Conservation (phyloP, 2,329 filamentous ascomycete species). For the Phaeosphaeria sp. region DNA sequence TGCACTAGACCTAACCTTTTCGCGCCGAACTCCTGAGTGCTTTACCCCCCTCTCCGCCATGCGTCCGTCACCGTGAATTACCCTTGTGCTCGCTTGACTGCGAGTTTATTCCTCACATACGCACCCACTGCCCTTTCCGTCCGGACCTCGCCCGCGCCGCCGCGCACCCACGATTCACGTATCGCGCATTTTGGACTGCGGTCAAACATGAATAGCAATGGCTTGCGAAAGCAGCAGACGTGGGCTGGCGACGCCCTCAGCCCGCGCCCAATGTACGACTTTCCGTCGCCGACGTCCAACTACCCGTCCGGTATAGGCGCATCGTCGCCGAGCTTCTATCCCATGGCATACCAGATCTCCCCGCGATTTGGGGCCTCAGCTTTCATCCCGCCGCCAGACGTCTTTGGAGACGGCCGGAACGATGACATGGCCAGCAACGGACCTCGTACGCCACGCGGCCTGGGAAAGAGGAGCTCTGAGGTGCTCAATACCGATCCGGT, state of each 20-base stretch:
- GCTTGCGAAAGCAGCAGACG: slow-evolving; percentile 44
- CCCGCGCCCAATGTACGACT: slow-evolving; percentile 43
- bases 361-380: slow-evolving; percentile 45
- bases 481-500: slow-evolving; percentile 63
- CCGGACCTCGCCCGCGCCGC: slow-evolving; percentile 28
- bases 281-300: slow-evolving; percentile 47
- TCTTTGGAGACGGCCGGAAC: slow-evolving; percentile 43
- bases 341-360: slow-evolving; percentile 47
- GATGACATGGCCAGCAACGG: slow-evolving; percentile 33
- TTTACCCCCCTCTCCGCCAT: slow-evolving; percentile 24
- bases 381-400: slow-evolving; percentile 48
- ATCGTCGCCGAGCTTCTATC: slow-evolving; percentile 43
- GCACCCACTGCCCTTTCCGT: slow-evolving; percentile 29
- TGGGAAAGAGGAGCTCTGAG: slow-evolving; percentile 39
- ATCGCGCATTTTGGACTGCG: slow-evolving; percentile 8
- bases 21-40: slow-evolving; percentile 18
- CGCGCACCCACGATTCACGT: slow-evolving; percentile 18
- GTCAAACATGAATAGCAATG: slow-evolving; percentile 40
- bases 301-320: slow-evolving; percentile 44
- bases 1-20: slow-evolving; percentile 1
- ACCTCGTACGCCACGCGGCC: slow-evolving; percentile 36
- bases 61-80: slow-evolving; percentile 39
- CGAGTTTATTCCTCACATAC: slow-evolving; percentile 32
- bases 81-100: slow-evolving; percentile 28
- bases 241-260: slow-evolving; percentile 41